Base-by-base conservation (phyloP, 805 yeast genomes). In the Pichia occidentalis region DNA sequence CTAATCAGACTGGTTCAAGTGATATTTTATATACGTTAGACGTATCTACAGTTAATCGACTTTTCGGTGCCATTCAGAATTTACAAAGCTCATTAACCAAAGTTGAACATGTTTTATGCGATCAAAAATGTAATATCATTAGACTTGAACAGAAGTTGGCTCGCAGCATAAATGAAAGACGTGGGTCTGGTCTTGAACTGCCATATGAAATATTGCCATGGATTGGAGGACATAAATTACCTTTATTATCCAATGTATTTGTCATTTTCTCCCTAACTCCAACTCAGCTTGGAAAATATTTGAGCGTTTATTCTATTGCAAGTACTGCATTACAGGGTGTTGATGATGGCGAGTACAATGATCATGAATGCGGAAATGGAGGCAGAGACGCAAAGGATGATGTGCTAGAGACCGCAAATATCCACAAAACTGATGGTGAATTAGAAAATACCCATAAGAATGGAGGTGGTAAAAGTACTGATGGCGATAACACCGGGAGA, bases 171-270 rank as follows among this genome's bases (percentile, higher is more conserved):
- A 59, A 59, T 36, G 41, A 43, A 22, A 26, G 42, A n/a, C 40
- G 61, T 19, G 63, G 61, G 2, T 38, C 55, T 10, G 64, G 64
- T 3, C 17, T 56, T 16, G 61, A 57, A 24, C 37, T 39, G n/a
- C 49, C 48, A 19, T 59, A 44, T 46, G 63, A 56, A 26, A 29
- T 51, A 4, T 46, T 39, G 14, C 42, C 42, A 10, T 32, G 18
- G 27, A 5, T 22, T 10, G 49, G 43, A 28, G 50, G 45, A 7
- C 22, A 45, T n/a, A 42, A 45, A 7, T 32, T 55, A 17, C 64
- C 64, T 1, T 34, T 44, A 26, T 34, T 59, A 14, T 34, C 25
- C 28, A 55, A 54, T 39, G 38, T 55, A 7, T 56, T 44, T 32
- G 46, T 40, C 4, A 37, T 59, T 4, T 56, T 57, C 44, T 44